Conservation (phyloP, 2,329 filamentous ascomycete genomes). For the Gnomoniopsis sp. region DNA sequence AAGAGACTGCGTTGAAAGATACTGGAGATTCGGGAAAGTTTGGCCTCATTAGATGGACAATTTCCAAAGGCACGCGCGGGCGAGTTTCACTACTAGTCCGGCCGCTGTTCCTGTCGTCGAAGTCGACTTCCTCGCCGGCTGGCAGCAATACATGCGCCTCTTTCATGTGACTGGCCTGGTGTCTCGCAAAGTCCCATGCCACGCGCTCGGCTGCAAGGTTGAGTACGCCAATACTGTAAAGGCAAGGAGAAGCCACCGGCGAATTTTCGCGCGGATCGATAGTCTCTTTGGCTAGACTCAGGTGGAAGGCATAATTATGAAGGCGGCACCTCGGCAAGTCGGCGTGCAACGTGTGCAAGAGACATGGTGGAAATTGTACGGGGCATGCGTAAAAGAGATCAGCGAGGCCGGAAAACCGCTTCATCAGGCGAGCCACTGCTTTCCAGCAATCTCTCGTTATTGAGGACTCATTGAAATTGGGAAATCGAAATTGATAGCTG, state of each 20-base stretch:
- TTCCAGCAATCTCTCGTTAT: not conserved
- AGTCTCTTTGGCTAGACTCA: not conserved
- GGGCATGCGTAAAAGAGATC: constrained; percentile 14
- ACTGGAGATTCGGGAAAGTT: not conserved
- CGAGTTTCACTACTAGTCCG: not conserved
- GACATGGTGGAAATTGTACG: constrained; percentile 2
- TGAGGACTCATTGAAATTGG: not conserved
- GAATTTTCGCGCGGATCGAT: not conserved
- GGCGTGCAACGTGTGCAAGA: constrained; percentile 6
- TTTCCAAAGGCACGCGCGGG: not conserved
- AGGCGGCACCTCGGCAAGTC: constrained; percentile 6
- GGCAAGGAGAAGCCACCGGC: constrained; percentile 8
- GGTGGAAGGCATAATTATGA: constrained; percentile 10
- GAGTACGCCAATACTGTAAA: constrained; percentile 4
- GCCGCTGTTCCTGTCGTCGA: not conserved
- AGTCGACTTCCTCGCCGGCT: not conserved
- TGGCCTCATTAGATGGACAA: not conserved
- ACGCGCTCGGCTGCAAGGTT: not conserved
- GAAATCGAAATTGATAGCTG: not conserved
- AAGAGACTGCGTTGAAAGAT: not conserved
- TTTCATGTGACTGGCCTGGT: not conserved
- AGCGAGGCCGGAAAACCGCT: not conserved
- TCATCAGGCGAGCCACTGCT: not conserved
- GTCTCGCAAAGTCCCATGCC: not conserved
- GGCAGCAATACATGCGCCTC: not conserved